Evolutionary conservation across 192 early-diverging fungal genomes (phyloP), one percentile per base, ranked within the genome.

Genomic region (Rhizophagus clarus): DNA sequence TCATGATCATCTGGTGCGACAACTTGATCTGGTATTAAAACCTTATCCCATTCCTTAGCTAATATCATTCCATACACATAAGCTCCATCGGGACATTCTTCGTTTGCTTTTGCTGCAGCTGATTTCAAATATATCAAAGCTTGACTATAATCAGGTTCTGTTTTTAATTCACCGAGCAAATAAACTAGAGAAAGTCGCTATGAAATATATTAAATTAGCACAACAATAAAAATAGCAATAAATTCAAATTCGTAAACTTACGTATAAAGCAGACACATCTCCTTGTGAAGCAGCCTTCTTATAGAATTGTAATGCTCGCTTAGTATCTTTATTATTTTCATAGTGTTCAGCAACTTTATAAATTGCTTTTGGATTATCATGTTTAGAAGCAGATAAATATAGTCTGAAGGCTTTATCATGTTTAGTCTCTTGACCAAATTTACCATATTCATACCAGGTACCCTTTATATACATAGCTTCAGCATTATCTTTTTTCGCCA

Each of bases 61-160:
- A 95, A 92, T 81, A 98, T 90, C 45, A 92, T 84, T 24, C 92
- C 95, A 7, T 95, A 88, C 72, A 95, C 88, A 81, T 92, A 92
- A 31, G 96, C 88, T 28, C 92, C 91, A 80, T 94, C 90, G 3
- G 93, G 90, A 81, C 92, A 93, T 24, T 89, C 85, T 26, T 86
- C 81, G 63, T 84, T 88, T 7, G 96, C 92, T 76, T 93, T 90
- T 28, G 91, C 86, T 1, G 95, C 92, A 2, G 95, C 88, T 51
- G 94, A 88, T 81, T 93, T 91, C 77, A 98, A 87, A 83, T 93
- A 97, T 61, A 92, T 90, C 77, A 98, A 87, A 20, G 93, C 95
- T 81, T 95, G 90, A 77, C 93, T 93, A 61, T 91, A 81, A 80
- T 95, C 92, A 66, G 82, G 83, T 32, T 86, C 82, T 79, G 92